phyloP scores from a whole-genome alignment of 2,329 filamentous ascomycete species.

The Macrophomina tecta region DNA sequence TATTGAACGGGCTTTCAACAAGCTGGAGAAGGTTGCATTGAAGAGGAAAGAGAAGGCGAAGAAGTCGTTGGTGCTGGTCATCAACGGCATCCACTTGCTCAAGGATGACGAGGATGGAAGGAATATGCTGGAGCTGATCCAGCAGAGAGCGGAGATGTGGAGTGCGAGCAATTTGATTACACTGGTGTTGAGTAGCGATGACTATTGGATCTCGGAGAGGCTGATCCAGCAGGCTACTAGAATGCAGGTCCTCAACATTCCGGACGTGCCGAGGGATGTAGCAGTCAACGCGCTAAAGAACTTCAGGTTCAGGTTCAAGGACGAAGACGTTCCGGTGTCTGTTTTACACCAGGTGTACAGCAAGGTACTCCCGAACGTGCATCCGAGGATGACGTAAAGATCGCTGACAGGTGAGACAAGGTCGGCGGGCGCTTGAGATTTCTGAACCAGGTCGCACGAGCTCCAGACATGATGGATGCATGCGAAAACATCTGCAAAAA shows the following conservation, averaged over 20 bases:
- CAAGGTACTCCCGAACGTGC: slow-evolving; percentile 38
- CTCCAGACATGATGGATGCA: slow-evolving; percentile 72
- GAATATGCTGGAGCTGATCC: slow-evolving; percentile 84
- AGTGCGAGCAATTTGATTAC: slow-evolving; percentile 84
- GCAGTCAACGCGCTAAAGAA: slow-evolving; percentile 74
- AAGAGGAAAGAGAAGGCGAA: slow-evolving; percentile 63
- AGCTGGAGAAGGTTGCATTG: slow-evolving; percentile 87
- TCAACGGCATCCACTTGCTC: slow-evolving; percentile 86
- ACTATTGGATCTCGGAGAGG: slow-evolving; percentile 93
- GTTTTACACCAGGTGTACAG: slow-evolving; percentile 77
- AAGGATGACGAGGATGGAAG: slow-evolving; percentile 85
- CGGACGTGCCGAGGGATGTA: slow-evolving; percentile 75
- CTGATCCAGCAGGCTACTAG: slow-evolving; percentile 84
- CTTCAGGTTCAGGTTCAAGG: slow-evolving; percentile 74
- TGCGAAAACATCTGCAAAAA: slow-evolving; percentile 70
- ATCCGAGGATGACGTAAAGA: no score
- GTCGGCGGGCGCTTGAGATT: slow-evolving; percentile 87
- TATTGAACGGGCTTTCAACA: slow-evolving; percentile 91
- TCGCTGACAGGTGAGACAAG: no score
- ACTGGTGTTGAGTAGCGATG: slow-evolving; percentile 86
- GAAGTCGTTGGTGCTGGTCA: slow-evolving; percentile 77
- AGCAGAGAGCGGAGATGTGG: slow-evolving; percentile 91
- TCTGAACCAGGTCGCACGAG: slow-evolving; percentile 80
- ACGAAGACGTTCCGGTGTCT: slow-evolving; percentile 58
- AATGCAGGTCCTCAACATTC: slow-evolving; percentile 84